These are phyloP conservation scores for Vairimorpha apis DNA, from an alignment of 371 early-diverging fungal species.

Conservation along the genomic window DNA sequence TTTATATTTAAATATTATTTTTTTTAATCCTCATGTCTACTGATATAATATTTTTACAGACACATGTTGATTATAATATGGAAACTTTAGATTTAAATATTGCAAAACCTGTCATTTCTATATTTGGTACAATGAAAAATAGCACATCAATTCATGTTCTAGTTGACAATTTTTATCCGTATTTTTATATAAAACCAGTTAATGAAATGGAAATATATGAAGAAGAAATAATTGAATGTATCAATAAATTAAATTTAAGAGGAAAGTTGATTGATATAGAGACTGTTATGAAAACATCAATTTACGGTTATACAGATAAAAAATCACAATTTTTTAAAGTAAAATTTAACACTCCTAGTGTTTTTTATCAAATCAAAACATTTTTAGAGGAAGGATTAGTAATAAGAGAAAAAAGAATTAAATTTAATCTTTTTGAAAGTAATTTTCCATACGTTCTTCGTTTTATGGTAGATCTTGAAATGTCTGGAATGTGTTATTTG, in stretches of 20 bases:
- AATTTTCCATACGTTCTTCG: constrained; percentile 79
- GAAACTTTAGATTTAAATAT: constrained; percentile 14
- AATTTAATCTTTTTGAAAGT: constrained; percentile 73
- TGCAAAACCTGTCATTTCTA: constrained; percentile 35
- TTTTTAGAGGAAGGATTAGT: constrained; percentile 57
- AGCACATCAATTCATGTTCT: constrained; percentile 80
- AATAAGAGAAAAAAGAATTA: constrained; percentile 1
- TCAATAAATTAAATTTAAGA: constrained; percentile 29
- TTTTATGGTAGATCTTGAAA: constrained; percentile 88
- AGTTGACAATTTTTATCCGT: constrained; percentile 81
- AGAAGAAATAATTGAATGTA: constrained; percentile 17
- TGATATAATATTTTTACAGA: constrained; percentile 52
- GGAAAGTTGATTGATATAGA: constrained; percentile 64
- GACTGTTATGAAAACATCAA: constrained; percentile 68
- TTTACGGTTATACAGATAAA: constrained; percentile 67
- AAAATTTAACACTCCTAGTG: constrained; percentile 65
- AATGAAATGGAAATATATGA: constrained; percentile 67
- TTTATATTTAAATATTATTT: no score
- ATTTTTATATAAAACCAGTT: constrained; percentile 74
- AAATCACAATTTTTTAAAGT: constrained; percentile 62
- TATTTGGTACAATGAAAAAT: constrained; percentile 63
- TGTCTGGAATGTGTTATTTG: constrained; percentile 77
- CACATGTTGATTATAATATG: constrained; percentile 50
- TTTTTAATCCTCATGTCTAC: constrained; percentile 19
- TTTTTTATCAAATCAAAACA: constrained; percentile 56